Percentiles rank a stretch among this genome's conserved stretches.
These are phyloP conservation scores for Postia placenta DNA, from an alignment of 768 basidiomycete genomes.

Conservation along the genomic window DNA sequence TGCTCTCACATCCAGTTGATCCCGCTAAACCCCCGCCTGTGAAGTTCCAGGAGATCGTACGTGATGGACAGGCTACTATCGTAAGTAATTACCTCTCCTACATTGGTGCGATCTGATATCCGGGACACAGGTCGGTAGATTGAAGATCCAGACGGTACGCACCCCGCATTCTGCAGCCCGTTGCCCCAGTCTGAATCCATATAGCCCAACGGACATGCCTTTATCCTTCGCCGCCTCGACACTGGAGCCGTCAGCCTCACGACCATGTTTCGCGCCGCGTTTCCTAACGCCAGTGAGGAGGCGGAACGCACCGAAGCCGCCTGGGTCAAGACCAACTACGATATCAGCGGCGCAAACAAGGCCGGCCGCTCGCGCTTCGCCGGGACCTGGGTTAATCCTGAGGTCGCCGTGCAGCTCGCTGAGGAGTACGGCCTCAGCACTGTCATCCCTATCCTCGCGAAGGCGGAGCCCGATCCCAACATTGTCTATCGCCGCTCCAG, in stretches of 20 bases:
- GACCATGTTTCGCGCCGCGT: slow-evolving; percentile 95
- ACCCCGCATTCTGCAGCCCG: slow-evolving; percentile 6
- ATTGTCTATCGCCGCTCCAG: slow-evolving; percentile 73
- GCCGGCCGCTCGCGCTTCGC: slow-evolving; percentile 67
- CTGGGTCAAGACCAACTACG: slow-evolving; percentile 79
- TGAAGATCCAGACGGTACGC: slow-evolving; percentile 86
- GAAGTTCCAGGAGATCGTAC: slow-evolving; percentile 88
- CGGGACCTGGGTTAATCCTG: slow-evolving; percentile 77
- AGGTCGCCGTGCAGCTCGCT: slow-evolving; percentile 63
- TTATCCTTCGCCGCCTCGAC: slow-evolving; percentile 90
- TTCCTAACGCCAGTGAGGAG: slow-evolving; percentile 70
- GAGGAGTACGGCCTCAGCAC: slow-evolving; percentile 55
- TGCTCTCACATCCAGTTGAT: slow-evolving; percentile 27
- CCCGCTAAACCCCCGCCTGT: slow-evolving; percentile 55
- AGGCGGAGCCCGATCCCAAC: slow-evolving; percentile 72
- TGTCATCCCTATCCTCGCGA: slow-evolving; percentile 59
- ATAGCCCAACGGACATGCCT: slow-evolving; percentile 78
- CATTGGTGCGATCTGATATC: slow-evolving; percentile 13
- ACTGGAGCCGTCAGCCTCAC: slow-evolving; percentile 89
- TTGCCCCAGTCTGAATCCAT: slow-evolving; percentile 16
- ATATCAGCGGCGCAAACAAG: slow-evolving; percentile 68
- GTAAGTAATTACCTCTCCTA: slow-evolving; percentile 35
- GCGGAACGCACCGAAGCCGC: slow-evolving; percentile 75
- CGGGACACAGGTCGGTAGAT: slow-evolving; percentile 68
- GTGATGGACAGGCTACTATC: slow-evolving; percentile 83